Evolutionary conservation across 768 basidiomycete species (phyloP).

Genomic region (Rhodotorula kratochvilovae): DNA sequence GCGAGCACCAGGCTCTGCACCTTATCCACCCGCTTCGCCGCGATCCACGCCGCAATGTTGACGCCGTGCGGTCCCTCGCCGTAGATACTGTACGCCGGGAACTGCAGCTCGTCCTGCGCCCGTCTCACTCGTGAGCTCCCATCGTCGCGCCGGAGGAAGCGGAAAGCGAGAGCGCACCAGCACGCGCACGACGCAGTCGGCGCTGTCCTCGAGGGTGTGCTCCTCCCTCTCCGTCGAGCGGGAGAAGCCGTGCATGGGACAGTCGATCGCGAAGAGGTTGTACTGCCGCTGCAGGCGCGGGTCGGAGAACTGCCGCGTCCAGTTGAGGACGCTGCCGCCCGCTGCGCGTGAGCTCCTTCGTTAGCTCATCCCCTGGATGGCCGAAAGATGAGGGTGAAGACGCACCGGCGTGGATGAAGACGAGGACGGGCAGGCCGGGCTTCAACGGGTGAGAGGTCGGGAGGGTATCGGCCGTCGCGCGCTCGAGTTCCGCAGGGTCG

Average conservation of each 20-base stretch:
- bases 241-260: constrained; percentile 13
- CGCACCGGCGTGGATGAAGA: constrained; percentile 15
- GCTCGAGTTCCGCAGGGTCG: not conserved
- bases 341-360: not conserved
- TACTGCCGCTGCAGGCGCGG: not conserved
- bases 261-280: constrained; percentile 29
- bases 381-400: no score
- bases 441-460: constrained; percentile 15
- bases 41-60: constrained; percentile 12
- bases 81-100: not conserved
- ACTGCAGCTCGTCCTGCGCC: constrained; percentile 18
- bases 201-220: constrained; percentile 30
- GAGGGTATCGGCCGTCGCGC: constrained; percentile 7
- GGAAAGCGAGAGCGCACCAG: not conserved
- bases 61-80: constrained; percentile 21
- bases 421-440: constrained; percentile 10
- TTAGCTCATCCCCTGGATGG: no score
- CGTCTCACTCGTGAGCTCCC: no score
- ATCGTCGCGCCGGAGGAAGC: not conserved
- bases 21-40: constrained; percentile 9
- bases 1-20: constrained; percentile 6
- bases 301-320: constrained; percentile 12
- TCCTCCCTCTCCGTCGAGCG: constrained; percentile 6
- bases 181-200: constrained; percentile 1
- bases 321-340: not conserved